Evolutionary conservation across 208 protist genomes (phyloP).

Genomic region (Trypanosoma cruzi): DNA sequence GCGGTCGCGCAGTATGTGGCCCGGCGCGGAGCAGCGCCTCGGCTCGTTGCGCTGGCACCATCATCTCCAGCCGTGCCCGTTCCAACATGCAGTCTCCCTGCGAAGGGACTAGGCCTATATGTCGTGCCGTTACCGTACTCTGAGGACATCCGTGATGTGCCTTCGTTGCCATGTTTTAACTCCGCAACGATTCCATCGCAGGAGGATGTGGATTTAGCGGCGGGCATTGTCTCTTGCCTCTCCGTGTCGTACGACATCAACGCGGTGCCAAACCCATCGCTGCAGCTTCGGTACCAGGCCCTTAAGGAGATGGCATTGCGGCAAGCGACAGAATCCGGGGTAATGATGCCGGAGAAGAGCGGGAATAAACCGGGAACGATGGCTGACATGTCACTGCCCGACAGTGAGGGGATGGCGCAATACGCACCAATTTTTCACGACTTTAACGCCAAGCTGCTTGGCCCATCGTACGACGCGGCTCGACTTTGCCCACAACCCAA

Average conservation of each 20-base stretch:
- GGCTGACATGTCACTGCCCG: conserved; percentile 53
- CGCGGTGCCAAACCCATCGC: conserved; percentile 70
- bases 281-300: conserved; percentile 59
- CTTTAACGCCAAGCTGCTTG: conserved; percentile 56
- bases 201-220: conserved; percentile 37
- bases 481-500: conserved; percentile 34
- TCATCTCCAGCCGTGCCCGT: conserved; percentile 18
- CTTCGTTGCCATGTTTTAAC: conserved; percentile 23
- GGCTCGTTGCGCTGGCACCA: conserved; percentile 80
- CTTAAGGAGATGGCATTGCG: conserved; percentile 55
- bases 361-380: conserved; percentile 3
- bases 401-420: conserved; percentile 44
- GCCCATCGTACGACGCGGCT: conserved; percentile 47
- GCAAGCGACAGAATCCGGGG: neutral
- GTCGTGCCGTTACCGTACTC: conserved; percentile 84
- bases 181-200: conserved; percentile 4
- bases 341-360: neutral
- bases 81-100: conserved; percentile 24
- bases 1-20: conserved; percentile 72
- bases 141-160: conserved; percentile 66
- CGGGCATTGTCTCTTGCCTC: conserved; percentile 51
- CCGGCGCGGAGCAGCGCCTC: conserved; percentile 34
- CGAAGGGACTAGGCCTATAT: conserved; percentile 77
- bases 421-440: conserved; percentile 43
- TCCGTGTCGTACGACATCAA: conserved; percentile 54